Evolutionary conservation across 2,329 filamentous ascomycete genomes (phyloP), one percentile per base, ranked within the genome.

Genomic region (Ceratocystiopsis sp.): DNA sequence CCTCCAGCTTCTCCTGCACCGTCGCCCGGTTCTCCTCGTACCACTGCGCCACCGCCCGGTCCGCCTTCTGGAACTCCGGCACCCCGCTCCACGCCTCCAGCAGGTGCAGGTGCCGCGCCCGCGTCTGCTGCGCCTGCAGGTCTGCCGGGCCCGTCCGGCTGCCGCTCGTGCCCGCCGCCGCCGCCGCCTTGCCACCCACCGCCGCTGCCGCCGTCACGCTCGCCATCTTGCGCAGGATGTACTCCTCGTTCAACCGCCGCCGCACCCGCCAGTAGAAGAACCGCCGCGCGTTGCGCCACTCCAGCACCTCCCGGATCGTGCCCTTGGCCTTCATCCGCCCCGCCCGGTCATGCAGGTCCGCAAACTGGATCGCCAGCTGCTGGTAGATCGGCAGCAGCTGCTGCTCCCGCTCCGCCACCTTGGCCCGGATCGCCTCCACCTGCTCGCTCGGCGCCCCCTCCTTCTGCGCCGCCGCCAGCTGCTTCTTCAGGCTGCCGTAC

Each of bases 201-300:
- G 65, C 57, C 34, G 58, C 57, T 33, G 58, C 25, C 25, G 25
- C 25, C 25, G 25, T 29, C 12, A 61, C 59, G 11, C 60, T 51
- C 6, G 67, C 68, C 74, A 98, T 84, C 64, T 85, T 85, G 67
- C 87, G 91, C 61, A 98, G 73, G 54, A 98, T 85, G 62, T 93
- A 84, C 67, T 98, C 91, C 67, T 98, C 91, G 64, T 93, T 96
- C 59, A 98, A 73, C 65, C 91, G 78, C 59, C 91, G 83, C 63
- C 93, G 87, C 49, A 95, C 80, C 64, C 91, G 89, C 91, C 93
- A 98, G 81, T 96, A 98, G 73, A 98, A 96, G 84, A 91, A 96
- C 58, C 89, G 81, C 51, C 91, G 80, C 11, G 89, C 80, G 54
- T 94, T 82, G 59, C 75, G 71, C 91, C 89, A 96, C 56, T 80